phyloP scores from a whole-genome alignment of 495 filamentous ascomycete species.

The Parmelia sp. region DNA sequence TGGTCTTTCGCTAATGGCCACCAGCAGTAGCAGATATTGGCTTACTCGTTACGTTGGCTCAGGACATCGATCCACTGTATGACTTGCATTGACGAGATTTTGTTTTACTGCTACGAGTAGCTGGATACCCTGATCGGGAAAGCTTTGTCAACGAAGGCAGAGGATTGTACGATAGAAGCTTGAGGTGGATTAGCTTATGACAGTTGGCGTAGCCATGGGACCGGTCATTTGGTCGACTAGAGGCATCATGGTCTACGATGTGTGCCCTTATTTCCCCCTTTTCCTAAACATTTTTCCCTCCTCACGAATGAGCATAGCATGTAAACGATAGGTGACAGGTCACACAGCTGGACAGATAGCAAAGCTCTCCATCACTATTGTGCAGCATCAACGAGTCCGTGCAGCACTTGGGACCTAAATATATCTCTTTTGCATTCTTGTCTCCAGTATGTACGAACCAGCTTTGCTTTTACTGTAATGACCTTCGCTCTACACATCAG shows the following conservation, averaged over 20 bases:
- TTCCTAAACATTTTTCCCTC: background rate
- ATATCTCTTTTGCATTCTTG: background rate
- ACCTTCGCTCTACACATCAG: background rate
- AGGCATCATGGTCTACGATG: background rate
- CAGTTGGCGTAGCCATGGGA: background rate
- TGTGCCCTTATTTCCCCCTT: background rate
- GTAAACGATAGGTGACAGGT: background rate
- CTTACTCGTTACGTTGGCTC: background rate
- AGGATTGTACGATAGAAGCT: background rate
- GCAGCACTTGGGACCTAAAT: background rate
- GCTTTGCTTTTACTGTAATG: background rate
- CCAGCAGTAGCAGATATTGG: background rate
- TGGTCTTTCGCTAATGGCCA: background rate
- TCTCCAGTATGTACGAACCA: background rate
- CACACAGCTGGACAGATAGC: background rate
- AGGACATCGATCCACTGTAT: background rate
- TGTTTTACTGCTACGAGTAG: background rate
- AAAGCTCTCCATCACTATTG: background rate
- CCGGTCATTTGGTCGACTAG: background rate
- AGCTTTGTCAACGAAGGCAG: background rate
- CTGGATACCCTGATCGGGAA: background rate
- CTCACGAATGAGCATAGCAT: background rate
- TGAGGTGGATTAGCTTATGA: background rate
- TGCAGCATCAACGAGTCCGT: background rate
- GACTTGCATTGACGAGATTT: background rate